Evolutionary conservation across 345 rosid genomes (phyloP).

Genomic region (Lepidium didymum): DNA sequence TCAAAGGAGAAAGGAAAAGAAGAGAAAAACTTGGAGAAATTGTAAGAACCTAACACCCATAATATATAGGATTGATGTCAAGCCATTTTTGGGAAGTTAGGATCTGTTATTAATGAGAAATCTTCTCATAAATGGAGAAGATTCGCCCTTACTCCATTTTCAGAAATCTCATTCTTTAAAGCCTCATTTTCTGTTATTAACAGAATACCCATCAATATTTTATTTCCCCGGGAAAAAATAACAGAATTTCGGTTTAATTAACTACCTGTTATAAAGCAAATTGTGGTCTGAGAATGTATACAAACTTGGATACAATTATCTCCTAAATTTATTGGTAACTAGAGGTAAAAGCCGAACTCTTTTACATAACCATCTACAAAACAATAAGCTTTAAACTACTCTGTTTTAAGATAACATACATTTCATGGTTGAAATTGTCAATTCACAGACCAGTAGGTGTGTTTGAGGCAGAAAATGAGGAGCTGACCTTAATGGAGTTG

Average conservation of each 20-base stretch:
- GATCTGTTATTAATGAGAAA: too few species aligned
- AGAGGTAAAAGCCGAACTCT: background rate
- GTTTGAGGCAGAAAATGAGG: background rate
- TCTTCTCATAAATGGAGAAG: too few species aligned
- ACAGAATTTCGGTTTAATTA: background rate
- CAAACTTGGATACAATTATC: background rate
- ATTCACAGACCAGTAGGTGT: background rate
- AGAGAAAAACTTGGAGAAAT: too few species aligned
- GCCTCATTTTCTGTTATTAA: background rate
- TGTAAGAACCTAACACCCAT: too few species aligned
- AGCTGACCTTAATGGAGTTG: background rate
- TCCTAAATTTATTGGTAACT: background rate
- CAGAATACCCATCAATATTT: background rate
- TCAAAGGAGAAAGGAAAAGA: too few species aligned
- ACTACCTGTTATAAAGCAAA: background rate
- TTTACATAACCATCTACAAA: background rate
- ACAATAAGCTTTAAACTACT: background rate
- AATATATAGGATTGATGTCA: too few species aligned
- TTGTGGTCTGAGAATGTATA: background rate
- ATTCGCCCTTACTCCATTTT: too few species aligned
- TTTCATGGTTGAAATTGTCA: background rate
- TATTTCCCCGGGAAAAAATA: background rate
- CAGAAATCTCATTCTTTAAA: background rate
- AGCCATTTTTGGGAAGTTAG: too few species aligned
- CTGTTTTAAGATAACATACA: background rate